These are phyloP conservation scores for Colletotrichum lentis DNA, from an alignment of 2,329 filamentous ascomycete species.

Conservation along the genomic window DNA sequence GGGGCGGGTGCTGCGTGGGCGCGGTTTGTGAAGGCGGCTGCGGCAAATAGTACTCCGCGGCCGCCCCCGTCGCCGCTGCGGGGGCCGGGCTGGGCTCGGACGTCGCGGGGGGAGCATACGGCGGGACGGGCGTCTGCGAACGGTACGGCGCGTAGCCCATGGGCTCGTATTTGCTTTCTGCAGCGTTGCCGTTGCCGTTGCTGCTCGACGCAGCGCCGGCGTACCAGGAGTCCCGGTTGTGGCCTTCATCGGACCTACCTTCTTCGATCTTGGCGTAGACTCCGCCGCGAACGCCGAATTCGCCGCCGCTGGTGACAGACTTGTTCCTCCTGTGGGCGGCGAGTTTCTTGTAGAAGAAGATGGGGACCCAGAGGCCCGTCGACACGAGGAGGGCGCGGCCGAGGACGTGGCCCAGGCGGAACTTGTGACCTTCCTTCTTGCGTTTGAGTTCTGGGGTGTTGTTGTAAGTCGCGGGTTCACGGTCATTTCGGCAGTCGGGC, in stretches of 20 bases:
- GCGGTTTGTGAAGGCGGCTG: constrained; percentile 27
- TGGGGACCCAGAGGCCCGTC: constrained; percentile 39
- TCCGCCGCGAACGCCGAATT: not conserved
- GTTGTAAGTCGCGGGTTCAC: not conserved
- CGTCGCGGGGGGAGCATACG: not conserved
- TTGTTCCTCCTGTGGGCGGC: constrained; percentile 2
- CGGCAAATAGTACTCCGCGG: constrained; percentile 32
- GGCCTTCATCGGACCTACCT: constrained; percentile 17
- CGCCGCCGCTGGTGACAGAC: not conserved
- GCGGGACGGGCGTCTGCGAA: constrained; percentile 1
- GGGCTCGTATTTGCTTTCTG: constrained; percentile 30
- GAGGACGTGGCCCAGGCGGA: constrained; percentile 34
- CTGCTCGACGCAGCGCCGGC: constrained; percentile 13
- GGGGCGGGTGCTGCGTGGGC: constrained; percentile 28
- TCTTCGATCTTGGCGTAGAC: constrained; percentile 38
- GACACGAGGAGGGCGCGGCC: constrained; percentile 32
- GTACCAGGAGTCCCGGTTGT: constrained; percentile 24
- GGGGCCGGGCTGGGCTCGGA: constrained; percentile 6
- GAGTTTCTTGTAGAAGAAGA: constrained; percentile 43
- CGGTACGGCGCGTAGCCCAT: constrained; percentile 19
- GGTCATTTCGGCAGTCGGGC: not conserved
- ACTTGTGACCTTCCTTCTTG: constrained; percentile 34
- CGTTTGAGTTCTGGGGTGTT: constrained; percentile 29
- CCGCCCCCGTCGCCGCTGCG: not conserved
- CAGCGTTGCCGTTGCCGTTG: not conserved